phyloP scores from a whole-genome alignment of 2,329 filamentous ascomycete genomes.

The Aspergillus ochraceus region DNA sequence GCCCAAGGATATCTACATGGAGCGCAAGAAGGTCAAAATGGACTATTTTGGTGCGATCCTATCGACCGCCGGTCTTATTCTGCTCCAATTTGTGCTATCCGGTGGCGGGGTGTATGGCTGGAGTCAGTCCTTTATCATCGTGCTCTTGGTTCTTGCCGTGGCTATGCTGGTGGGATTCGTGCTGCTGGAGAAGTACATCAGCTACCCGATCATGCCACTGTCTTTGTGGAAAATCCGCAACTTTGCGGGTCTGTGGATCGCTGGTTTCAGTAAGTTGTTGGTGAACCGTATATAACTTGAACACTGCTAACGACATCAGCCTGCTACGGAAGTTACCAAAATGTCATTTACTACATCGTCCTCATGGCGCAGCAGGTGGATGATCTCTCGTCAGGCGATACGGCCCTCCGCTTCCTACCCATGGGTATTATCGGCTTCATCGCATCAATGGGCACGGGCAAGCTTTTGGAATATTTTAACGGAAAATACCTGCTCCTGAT shows the following conservation, averaged over 20 bases:
- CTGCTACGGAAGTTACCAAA: slow-evolving; percentile 46
- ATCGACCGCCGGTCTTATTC: slow-evolving; percentile 44
- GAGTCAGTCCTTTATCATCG: slow-evolving; percentile 48
- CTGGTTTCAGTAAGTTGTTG: slow-evolving; percentile 39
- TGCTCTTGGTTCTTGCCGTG: slow-evolving; percentile 40
- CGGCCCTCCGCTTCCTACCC: slow-evolving; percentile 43
- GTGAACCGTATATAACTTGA: rapidly evolving
- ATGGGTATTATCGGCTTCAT: slow-evolving; percentile 44
- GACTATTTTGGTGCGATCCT: slow-evolving; percentile 45
- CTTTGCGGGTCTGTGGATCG: slow-evolving; percentile 48
- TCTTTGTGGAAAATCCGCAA: slow-evolving; percentile 49
- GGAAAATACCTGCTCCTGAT: slow-evolving; percentile 37
- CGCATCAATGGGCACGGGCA: slow-evolving; percentile 36
- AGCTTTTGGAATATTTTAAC: slow-evolving; percentile 40
- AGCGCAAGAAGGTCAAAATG: slow-evolving; percentile 35
- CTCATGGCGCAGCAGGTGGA: slow-evolving; percentile 44
- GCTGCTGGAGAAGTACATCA: slow-evolving; percentile 45
- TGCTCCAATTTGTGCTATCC: slow-evolving; percentile 48
- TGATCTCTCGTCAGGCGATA: slow-evolving; percentile 39
- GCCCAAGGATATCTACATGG: slow-evolving; percentile 39
- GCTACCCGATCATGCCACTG: slow-evolving; percentile 49
- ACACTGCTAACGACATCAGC: slow-evolving; percentile 24
- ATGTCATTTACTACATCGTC: slow-evolving; percentile 45
- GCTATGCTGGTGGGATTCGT: slow-evolving; percentile 41
- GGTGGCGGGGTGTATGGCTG: slow-evolving; percentile 50